Percentiles rank a stretch among this genome's conserved stretches.
These are phyloP conservation scores for Hirsutella minnesotensis DNA, from an alignment of 2,329 filamentous ascomycete species.

Conservation along the genomic window DNA sequence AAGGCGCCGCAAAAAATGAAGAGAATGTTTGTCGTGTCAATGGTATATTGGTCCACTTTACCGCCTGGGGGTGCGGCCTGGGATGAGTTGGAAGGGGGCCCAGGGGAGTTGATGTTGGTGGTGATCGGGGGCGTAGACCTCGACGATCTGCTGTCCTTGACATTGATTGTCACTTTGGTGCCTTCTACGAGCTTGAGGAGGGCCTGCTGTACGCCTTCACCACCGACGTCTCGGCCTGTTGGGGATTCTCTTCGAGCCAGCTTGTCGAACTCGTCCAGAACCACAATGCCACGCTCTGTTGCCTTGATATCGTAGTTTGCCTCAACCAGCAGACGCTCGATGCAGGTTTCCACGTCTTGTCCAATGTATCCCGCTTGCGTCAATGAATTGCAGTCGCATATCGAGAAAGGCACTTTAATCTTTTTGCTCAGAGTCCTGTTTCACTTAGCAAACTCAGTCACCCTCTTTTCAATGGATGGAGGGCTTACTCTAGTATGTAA, in stretches of 20 bases:
- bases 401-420: conserved; percentile 90
- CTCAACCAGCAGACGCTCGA: conserved; percentile 80
- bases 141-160: conserved; percentile 62
- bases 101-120: conserved; percentile 36
- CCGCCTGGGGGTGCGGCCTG: conserved; percentile 33
- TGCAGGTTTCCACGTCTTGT: conserved; percentile 92
- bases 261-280: conserved; percentile 95
- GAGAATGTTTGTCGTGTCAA: conserved; percentile 90
- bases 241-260: conserved; percentile 79
- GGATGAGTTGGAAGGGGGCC: conserved; percentile 30
- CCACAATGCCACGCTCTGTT: conserved; percentile 86
- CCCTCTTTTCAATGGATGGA: neutral
- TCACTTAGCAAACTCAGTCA: conserved; percentile 10
- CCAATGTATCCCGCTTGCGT: conserved; percentile 97
- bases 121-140: conserved; percentile 40
- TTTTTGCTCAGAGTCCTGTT: conserved; percentile 79
- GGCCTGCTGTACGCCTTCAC: conserved; percentile 93
- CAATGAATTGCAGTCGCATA: conserved; percentile 90
- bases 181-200: conserved; percentile 93
- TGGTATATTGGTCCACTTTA: conserved; percentile 54
- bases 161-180: conserved; percentile 82
- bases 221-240: conserved; percentile 87
- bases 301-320: conserved; percentile 78
- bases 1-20: conserved; percentile 97
- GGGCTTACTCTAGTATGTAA: conserved; percentile 62